Percentiles rank a stretch among this genome's conserved stretches.
Evolutionary conservation across 306 rosid genomes (phyloP).

Genomic region (Mucuna pruriens): DNA sequence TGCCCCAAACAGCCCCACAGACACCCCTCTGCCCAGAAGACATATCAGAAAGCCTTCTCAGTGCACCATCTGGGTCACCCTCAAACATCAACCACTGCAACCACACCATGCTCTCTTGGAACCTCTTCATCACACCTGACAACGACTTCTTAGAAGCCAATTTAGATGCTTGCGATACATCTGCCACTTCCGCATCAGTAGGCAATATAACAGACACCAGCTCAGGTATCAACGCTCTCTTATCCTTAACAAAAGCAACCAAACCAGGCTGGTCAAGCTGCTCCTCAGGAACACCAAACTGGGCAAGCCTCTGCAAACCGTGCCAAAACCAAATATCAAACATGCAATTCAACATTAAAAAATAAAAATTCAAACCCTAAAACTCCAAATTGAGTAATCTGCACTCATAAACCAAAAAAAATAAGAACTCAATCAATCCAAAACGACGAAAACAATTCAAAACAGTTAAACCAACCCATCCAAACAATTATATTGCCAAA

Average conservation of each 20-base stretch:
- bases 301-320: constrained; percentile 72
- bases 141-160: constrained; percentile 38
- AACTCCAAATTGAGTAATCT: neutral
- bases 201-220: constrained; percentile 75
- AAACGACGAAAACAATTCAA: neutral
- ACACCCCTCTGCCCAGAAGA: constrained; percentile 86
- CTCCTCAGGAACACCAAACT: constrained; percentile 71
- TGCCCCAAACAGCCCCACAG: constrained; percentile 96
- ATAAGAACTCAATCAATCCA: neutral
- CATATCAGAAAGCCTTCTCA: constrained; percentile 60
- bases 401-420: neutral
- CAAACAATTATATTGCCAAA: neutral
- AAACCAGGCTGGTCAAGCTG: constrained; percentile 62
- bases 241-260: constrained; percentile 64
- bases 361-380: constrained; percentile 20
- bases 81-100: constrained; percentile 96
- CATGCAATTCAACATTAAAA: constrained; percentile 14
- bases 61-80: constrained; percentile 64
- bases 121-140: constrained; percentile 35
- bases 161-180: constrained; percentile 50
- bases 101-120: constrained; percentile 79
- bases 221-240: constrained; percentile 51
- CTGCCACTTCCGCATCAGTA: constrained; percentile 65
- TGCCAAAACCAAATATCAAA: constrained; percentile 32
- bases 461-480: neutral